Evolutionary conservation across 306 rosid genomes (phyloP).

Genomic region (Echinosophora koreensis): DNA sequence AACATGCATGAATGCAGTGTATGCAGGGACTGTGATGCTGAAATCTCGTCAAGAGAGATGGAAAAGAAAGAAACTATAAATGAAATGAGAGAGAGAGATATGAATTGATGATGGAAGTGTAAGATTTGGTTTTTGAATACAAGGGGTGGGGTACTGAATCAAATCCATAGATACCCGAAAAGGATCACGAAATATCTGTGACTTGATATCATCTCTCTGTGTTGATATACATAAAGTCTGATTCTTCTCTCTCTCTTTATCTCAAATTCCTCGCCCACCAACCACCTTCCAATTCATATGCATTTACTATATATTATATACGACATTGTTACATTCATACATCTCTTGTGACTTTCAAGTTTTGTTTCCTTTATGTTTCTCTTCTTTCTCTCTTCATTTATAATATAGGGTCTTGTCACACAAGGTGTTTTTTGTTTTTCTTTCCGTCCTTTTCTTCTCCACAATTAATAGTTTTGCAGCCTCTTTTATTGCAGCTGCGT

Average conservation of each 20-base stretch:
- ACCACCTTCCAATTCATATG: constrained; percentile 50
- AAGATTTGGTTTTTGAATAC: constrained; percentile 36
- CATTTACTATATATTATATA: constrained; percentile 52
- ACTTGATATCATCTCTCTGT: constrained; percentile 46
- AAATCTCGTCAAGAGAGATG: constrained; percentile 50
- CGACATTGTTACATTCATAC: constrained; percentile 56
- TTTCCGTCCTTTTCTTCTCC: constrained; percentile 41
- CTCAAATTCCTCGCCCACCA: constrained; percentile 65
- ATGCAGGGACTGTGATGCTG: constrained; percentile 46
- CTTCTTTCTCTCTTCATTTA: constrained; percentile 45
- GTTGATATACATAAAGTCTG: neutral
- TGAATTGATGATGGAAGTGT: constrained; percentile 44
- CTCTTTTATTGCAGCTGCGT: constrained; percentile 54
- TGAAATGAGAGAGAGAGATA: constrained; percentile 37
- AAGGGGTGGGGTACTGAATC: constrained; percentile 62
- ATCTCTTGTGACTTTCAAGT: constrained; percentile 60
- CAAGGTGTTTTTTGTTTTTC: constrained; percentile 34
- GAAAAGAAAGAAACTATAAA: constrained; percentile 44
- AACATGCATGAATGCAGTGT: constrained; percentile 43
- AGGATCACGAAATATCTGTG: constrained; percentile 91
- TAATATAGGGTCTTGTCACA: constrained; percentile 35
- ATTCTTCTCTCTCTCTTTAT: constrained; percentile 36
- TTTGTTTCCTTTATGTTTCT: constrained; percentile 21
- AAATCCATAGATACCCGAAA: constrained; percentile 77
- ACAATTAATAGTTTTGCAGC: constrained; percentile 43